A percentile compares a stretch with the other conserved stretches of the same genome.
These are phyloP conservation scores for Acanthamoeba comandoni DNA, from an alignment of 208 protist species.

Conservation along the genomic window DNA sequence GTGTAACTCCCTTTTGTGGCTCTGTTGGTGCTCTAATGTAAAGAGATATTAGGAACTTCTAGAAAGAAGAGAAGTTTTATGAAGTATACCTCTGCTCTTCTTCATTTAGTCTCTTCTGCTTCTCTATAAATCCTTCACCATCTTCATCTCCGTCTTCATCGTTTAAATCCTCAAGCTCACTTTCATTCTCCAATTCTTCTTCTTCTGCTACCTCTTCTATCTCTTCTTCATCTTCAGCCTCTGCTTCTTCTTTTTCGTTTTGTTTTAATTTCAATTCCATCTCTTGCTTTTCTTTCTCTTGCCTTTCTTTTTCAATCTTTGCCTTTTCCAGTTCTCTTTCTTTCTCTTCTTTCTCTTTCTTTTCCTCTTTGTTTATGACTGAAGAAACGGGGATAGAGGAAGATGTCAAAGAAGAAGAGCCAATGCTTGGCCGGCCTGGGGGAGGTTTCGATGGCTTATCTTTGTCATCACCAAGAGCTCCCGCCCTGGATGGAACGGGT, in stretches of 20 bases:
- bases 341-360: slow-evolving; percentile 13
- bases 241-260: neutral
- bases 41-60: too few species aligned
- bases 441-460: too few species aligned
- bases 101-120: too few species aligned
- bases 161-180: neutral
- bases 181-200: neutral
- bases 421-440: too few species aligned
- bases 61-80: too few species aligned
- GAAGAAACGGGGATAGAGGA: neutral
- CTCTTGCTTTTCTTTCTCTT: neutral
- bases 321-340: neutral
- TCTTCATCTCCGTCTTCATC: neutral
- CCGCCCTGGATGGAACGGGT: too few species aligned
- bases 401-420: neutral
- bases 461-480: too few species aligned
- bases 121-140: too few species aligned
- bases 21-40: too few species aligned
- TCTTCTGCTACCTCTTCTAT: slow-evolving; percentile 9
- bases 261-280: slow-evolving; percentile 1
- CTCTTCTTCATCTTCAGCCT: slow-evolving; percentile 3
- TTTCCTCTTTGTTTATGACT: neutral
- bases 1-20: too few species aligned
- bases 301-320: slow-evolving; percentile 14
- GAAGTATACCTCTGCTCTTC: too few species aligned